A percentile compares a stretch with the other conserved stretches of the same genome.
These are phyloP conservation scores for Leishmania aethiopica DNA, from an alignment of 208 protist genomes.

Conservation along the genomic window DNA sequence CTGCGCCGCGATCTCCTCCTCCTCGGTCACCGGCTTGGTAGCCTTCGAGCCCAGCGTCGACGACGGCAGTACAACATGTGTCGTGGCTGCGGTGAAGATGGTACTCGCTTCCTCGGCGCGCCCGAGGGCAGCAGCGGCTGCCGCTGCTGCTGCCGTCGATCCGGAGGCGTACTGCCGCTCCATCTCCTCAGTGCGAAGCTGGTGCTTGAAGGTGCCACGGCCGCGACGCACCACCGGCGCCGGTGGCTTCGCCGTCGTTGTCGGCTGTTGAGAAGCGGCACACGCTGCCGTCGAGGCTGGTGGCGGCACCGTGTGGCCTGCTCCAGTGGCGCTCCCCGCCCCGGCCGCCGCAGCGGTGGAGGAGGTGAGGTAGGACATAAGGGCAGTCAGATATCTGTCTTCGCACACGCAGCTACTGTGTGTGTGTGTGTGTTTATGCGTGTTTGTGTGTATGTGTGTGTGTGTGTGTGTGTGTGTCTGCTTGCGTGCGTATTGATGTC, in stretches of 20 bases:
- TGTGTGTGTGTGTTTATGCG: neutral
- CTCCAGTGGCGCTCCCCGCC: neutral
- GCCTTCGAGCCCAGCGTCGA: conserved; percentile 27
- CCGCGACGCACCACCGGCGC: conserved; percentile 59
- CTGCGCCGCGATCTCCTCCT: conserved; percentile 32
- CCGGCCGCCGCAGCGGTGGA: neutral
- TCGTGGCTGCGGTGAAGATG: conserved; percentile 48
- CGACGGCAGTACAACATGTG: conserved; percentile 54
- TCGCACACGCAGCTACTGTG: neutral
- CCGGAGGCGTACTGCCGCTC: conserved; percentile 26
- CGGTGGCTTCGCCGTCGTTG: conserved; percentile 19
- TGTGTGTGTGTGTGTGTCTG: neutral
- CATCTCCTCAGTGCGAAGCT: conserved; percentile 70
- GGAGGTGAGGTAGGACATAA: conserved; percentile 1
- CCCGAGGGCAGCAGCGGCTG: conserved; percentile 7
- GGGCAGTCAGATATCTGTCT: neutral
- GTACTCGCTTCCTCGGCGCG: conserved; percentile 47
- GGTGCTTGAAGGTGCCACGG: conserved; percentile 66
- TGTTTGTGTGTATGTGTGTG: too few relatives aligned
- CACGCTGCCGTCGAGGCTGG: neutral
- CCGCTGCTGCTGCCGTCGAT: conserved; percentile 4
- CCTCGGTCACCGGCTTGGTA: conserved; percentile 23
- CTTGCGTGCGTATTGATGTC: neutral
- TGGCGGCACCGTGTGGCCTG: neutral
- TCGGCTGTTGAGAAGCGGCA: neutral